phyloP scores from a whole-genome alignment of 805 yeast species.

The Deakozyma indianensis region DNA sequence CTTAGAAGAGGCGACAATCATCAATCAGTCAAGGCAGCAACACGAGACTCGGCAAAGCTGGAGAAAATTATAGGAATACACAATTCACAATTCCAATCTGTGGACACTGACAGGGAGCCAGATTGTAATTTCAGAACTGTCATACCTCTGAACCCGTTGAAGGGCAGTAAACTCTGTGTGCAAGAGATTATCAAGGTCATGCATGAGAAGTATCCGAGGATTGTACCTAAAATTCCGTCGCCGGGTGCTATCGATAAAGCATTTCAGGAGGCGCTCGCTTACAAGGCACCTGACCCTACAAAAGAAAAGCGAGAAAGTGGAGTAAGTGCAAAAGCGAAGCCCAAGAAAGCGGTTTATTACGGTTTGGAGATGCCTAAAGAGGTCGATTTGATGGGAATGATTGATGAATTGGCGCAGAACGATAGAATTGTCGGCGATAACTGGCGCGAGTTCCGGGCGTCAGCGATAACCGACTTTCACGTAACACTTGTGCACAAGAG shows the following conservation, averaged over 20 bases:
- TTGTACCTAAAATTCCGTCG: slow-evolving; percentile 28
- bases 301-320: slow-evolving; percentile 3
- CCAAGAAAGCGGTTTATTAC: slow-evolving; percentile 23
- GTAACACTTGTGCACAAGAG: slow-evolving; percentile 20
- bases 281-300: slow-evolving; percentile 14
- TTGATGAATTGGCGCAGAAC: slow-evolving; percentile 10
- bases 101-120: slow-evolving; percentile 33
- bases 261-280: slow-evolving; percentile 36
- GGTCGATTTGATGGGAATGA: slow-evolving; percentile 7
- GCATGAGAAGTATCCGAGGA: slow-evolving; percentile 27
- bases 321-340: slow-evolving; percentile 8
- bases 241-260: slow-evolving; percentile 31
- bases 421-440: slow-evolving; percentile 6
- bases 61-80: slow-evolving; percentile 61
- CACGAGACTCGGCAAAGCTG: slow-evolving; percentile 31
- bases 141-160: slow-evolving; percentile 38
- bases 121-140: slow-evolving; percentile 55
- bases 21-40: slow-evolving; percentile 52
- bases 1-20: slow-evolving; percentile 71
- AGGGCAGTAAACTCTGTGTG: slow-evolving; percentile 39
- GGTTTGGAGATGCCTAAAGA: slow-evolving; percentile 25
- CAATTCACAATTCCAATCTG: slow-evolving; percentile 50
- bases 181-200: slow-evolving; percentile 28
- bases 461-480: slow-evolving; percentile 14
- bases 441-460: slow-evolving; percentile 4